phyloP scores from a whole-genome alignment of 2,329 filamentous ascomycete species.

The Amphichorda felina region DNA sequence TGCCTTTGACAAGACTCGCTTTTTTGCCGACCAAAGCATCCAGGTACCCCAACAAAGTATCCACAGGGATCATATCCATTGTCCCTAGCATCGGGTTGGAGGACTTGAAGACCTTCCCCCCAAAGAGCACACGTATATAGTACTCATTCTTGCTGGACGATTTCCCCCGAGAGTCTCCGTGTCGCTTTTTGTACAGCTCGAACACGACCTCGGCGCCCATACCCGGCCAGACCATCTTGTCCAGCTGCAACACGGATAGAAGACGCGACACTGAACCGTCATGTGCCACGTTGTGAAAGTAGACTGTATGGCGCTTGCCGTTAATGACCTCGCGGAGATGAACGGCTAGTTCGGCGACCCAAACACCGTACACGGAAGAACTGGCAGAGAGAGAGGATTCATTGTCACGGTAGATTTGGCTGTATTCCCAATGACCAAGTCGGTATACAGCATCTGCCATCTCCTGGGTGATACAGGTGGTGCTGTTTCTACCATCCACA shows the following conservation, averaged over 20 bases:
- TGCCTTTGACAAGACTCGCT: slow-evolving; percentile 28
- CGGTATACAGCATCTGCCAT: slow-evolving; percentile 62
- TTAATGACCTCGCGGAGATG: slow-evolving; percentile 46
- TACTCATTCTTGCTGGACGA: slow-evolving; percentile 11
- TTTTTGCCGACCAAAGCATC: slow-evolving; percentile 54
- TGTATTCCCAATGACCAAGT: slow-evolving; percentile 72
- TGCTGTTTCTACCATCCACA: slow-evolving; percentile 28
- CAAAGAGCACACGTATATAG: slow-evolving; percentile 59
- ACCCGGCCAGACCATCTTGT: slow-evolving; percentile 73
- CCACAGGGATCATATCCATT: slow-evolving; percentile 60
- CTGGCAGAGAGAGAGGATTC: slow-evolving; percentile 50
- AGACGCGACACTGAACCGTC: slow-evolving; percentile 61
- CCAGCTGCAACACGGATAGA: slow-evolving; percentile 58
- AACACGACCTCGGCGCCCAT: slow-evolving; percentile 74
- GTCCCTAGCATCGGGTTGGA: slow-evolving; percentile 55
- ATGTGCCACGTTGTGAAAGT: slow-evolving; percentile 70
- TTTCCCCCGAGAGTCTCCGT: slow-evolving; percentile 3
- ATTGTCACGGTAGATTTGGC: slow-evolving; percentile 61
- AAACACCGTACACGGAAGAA: slow-evolving; percentile 55
- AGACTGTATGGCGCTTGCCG: slow-evolving; percentile 30
- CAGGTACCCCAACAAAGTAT: slow-evolving; percentile 55
- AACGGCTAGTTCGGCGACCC: slow-evolving; percentile 57
- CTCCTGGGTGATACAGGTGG: slow-evolving; percentile 47
- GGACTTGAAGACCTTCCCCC: slow-evolving; percentile 53
- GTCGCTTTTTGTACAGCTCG: slow-evolving; percentile 48